A percentile compares a stretch with the other conserved stretches of the same genome.
Conservation (phyloP, 306 rosid genomes). For the Prunus mongolica region DNA sequence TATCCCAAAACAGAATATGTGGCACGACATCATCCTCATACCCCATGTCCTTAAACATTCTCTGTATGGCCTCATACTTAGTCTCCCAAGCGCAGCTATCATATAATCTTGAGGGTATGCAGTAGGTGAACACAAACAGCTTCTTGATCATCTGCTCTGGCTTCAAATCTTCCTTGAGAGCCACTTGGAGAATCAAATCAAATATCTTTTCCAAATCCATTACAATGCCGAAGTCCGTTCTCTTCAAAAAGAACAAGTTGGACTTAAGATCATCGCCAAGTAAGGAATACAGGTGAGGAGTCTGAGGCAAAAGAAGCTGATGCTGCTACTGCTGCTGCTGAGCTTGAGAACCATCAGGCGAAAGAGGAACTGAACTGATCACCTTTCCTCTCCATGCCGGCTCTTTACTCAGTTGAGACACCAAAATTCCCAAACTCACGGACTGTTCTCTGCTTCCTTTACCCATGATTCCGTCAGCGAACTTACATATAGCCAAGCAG, state of each 20-base stretch:
- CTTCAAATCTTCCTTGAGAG: neutral
- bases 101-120: neutral
- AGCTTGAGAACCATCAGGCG: no score
- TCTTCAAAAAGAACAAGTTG: neutral
- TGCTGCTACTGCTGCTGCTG: no score
- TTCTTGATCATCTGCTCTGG: neutral
- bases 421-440: no score
- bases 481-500: no score
- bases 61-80: neutral
- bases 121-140: neutral
- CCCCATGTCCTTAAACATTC: neutral
- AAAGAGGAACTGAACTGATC: no score
- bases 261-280: neutral
- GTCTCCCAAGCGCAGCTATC: neutral
- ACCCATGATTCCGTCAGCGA: no score
- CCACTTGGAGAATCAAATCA: neutral
- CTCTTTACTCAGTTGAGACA: no score
- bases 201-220: neutral
- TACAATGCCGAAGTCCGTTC: neutral
- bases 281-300: no score
- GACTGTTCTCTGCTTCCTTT: no score
- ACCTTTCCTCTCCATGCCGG: no score
- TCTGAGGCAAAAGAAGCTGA: no score
- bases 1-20: neutral
- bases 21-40: neutral